phyloP scores from a whole-genome alignment of 495 filamentous ascomycete genomes.

The Aspergillus panamensis region DNA sequence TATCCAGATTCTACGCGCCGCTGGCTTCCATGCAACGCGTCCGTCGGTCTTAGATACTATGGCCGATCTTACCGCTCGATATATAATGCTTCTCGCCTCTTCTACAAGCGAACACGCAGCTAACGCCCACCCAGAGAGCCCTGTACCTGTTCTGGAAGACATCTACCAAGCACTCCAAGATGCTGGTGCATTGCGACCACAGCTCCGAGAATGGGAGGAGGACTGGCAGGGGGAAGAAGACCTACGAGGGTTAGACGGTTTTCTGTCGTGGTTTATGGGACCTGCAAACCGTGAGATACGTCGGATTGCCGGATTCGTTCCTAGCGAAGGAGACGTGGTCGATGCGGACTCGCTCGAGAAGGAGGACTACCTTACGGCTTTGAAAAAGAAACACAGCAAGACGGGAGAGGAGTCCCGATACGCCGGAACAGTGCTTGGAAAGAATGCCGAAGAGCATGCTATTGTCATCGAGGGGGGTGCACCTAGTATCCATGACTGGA shows the following conservation, averaged over 20 bases:
- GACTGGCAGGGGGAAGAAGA: conserved; percentile 63
- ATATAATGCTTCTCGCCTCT: conserved; percentile 65
- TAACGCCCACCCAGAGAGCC: conserved; percentile 49
- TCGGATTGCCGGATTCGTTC: conserved; percentile 57
- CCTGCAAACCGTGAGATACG: conserved; percentile 67
- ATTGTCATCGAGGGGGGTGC: conserved; percentile 70
- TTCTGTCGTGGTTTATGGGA: conserved; percentile 70
- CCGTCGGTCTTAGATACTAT: conserved; percentile 75
- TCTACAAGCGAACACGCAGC: conserved; percentile 59
- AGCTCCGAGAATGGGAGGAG: conserved; percentile 56
- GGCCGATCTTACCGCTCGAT: conserved; percentile 69
- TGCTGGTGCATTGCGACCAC: conserved; percentile 63
- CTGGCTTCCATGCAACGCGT: conserved; percentile 74
- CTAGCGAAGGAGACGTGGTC: conserved; percentile 44
- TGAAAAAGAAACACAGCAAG: conserved; percentile 85
- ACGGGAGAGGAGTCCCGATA: conserved; percentile 77
- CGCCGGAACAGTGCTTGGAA: conserved; percentile 74
- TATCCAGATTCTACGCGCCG: conserved; percentile 80
- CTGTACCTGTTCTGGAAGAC: conserved; percentile 61
- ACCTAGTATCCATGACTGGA: conserved; percentile 67
- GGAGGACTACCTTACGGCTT: conserved; percentile 70
- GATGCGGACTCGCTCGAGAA: conserved; percentile 48
- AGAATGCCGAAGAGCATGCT: conserved; percentile 60
- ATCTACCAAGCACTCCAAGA: conserved; percentile 79
- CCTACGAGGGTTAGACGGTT: conserved; percentile 64